Base-by-base conservation (phyloP, 305 asterid genomes). In the Lippia alba region DNA sequence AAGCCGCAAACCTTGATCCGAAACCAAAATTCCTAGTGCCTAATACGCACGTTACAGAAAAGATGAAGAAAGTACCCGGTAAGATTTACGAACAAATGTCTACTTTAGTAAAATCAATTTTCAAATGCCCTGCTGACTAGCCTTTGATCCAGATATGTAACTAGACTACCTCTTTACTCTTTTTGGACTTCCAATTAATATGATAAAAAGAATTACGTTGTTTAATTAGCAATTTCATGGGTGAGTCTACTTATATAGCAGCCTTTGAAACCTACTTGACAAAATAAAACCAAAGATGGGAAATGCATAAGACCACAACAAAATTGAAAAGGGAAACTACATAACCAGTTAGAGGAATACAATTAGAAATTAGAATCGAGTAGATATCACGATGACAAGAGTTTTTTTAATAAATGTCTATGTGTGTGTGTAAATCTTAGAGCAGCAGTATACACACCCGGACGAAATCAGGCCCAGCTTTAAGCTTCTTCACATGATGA, bases 401-500 rank as follows among this genome's bases (percentile, higher is more conserved):
- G n/a, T n/a, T n/a, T n/a, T n/a, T n/a, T n/a, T n/a, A n/a, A n/a
- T n/a, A n/a, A n/a, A n/a, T n/a, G n/a, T n/a, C n/a, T n/a, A n/a
- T n/a, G n/a, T n/a, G n/a, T n/a, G n/a, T n/a, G 6, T 34, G 40
- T 34, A 3, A 6, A 34, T 34, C 6, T 34, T 6, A 34, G 4
- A 34, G 6, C 3, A 2, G 6, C 40, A 39, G 45, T 9, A 39
- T 39, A 39, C 45, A 39, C 49, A 44, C 49, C 49, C 4, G 14
- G 14, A 20, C 11, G 67, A 48, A 70, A 10, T 20, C 3, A 2
- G 7, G 12, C 34, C 76, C 56, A 11, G 69, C 9, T 12, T 46
- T n/a, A 19, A 76, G 76, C 36, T 70, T 34, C 53, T 41, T 41
- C 5, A 76, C 73, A 20, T 60, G 67, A 12, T 14, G 20, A 65